Percentiles rank a stretch among this genome's conserved stretches.
Conservation (phyloP, 2,329 filamentous ascomycete species). For the Hymenoscyphus infarciens region DNA sequence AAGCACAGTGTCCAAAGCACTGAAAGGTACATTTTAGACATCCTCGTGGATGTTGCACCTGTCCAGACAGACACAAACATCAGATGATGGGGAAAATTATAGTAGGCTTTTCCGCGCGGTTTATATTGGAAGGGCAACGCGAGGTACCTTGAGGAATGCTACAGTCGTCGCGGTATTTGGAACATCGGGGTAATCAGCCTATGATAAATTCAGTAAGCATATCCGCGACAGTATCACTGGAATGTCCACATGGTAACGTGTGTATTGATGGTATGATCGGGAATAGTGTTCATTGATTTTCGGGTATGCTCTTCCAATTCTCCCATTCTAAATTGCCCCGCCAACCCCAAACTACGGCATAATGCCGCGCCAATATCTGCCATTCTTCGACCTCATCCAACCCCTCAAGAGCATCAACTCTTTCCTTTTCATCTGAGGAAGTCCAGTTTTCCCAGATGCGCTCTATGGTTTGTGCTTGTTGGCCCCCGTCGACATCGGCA, state of each 20-base stretch:
- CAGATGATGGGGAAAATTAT: background rate
- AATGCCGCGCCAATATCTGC: constrained; percentile 81
- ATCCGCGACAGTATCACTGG: background rate
- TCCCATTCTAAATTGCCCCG: constrained; percentile 34
- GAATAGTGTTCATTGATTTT: constrained; percentile 5
- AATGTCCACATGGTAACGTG: background rate
- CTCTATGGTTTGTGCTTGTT: constrained; percentile 57
- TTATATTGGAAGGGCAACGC: constrained; percentile 4
- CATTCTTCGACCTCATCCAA: constrained; percentile 96
- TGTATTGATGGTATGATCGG: background rate
- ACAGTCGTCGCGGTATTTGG: background rate
- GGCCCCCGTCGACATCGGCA: constrained; percentile 38
- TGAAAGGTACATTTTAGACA: background rate
- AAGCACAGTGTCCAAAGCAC: constrained; percentile 7
- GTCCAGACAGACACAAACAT: background rate
- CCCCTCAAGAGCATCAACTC: constrained; percentile 77
- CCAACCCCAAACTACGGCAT: constrained; percentile 87
- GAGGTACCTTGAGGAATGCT: constrained; percentile 9
- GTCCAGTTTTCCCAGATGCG: constrained; percentile 81
- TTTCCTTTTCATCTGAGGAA: constrained; percentile 64
- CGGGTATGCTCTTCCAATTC: constrained; percentile 11
- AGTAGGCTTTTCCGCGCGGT: background rate
- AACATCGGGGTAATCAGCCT: background rate
- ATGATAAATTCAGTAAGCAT: background rate
- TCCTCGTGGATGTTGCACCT: constrained; percentile 2